phyloP scores from a whole-genome alignment of 352 stramenopile species.

The Aphanomyces euteiches region DNA sequence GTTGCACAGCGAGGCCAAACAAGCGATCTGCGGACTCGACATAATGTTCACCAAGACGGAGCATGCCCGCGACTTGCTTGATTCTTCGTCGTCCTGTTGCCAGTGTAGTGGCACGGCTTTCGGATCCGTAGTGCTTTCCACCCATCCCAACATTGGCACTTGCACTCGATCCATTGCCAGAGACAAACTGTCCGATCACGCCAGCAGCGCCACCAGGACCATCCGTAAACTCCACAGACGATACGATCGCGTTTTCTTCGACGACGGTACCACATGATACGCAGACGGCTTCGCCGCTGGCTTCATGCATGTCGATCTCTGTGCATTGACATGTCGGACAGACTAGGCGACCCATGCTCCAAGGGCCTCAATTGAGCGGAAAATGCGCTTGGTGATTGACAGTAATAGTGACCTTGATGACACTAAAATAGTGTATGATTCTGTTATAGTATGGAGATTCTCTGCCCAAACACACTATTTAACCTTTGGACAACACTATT shows the following conservation, averaged over 20 bases:
- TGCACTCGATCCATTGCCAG: constrained; percentile 84
- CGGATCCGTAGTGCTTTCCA: constrained; percentile 89
- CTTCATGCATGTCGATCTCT: constrained; percentile 93
- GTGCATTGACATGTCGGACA: constrained; percentile 95
- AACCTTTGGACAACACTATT: constrained; percentile 1
- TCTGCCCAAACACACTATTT: neutral
- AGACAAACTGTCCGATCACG: constrained; percentile 97
- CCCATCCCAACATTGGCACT: constrained; percentile 73
- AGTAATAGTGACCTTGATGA: too few species aligned
- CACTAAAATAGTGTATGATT: neutral
- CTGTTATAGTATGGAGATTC: neutral
- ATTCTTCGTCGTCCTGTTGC: constrained; percentile 93
- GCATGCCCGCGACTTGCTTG: constrained; percentile 88
- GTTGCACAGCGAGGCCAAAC: constrained; percentile 94
- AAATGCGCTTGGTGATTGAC: neutral
- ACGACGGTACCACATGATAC: constrained; percentile 90
- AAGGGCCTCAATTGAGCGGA: neutral
- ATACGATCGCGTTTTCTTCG: constrained; percentile 98
- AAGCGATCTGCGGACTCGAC: constrained; percentile 95
- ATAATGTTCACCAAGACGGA: constrained; percentile 92
- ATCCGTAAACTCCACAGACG: constrained; percentile 96
- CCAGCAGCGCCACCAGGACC: constrained; percentile 72
- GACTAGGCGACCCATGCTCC: constrained; percentile 36
- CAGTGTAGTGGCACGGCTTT: constrained; percentile 95
- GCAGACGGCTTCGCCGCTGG: constrained; percentile 84